Evolutionary conservation across 352 stramenopile species (phyloP), one percentile per base, ranked within the genome.

Genomic region (Elongisporangium anandrum): DNA sequence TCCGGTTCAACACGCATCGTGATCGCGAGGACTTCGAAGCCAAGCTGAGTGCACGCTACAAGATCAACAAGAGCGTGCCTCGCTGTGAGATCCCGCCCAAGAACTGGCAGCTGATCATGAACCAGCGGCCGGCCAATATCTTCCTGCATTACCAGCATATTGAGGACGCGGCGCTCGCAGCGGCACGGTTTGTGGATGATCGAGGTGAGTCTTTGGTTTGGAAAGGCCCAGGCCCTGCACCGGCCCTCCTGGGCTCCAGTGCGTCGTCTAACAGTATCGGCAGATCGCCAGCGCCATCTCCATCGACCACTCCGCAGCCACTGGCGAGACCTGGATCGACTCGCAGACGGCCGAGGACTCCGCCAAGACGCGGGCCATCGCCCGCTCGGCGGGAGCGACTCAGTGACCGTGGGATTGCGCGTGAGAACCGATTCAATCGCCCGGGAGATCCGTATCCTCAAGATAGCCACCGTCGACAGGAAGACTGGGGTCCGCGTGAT

Each of bases 1-100:
- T 86, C 21, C 73, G 69, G 15, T 88, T 88, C 49, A 88, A 88
- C 63, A 65, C 72, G 39, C 70, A 86, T 47, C 75, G 74, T 13
- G 78, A 88, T 53, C 63, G 73, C 24, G 76, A 85, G 10, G 74
- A 84, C 21, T 88, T 86, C 50, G 64, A 63, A 26, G 63, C 61
- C 23, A 58, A 52, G 16, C 58, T 88, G 20, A 78, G 68, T 61
- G 64, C 82, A 47, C 76, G 78, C 22, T 86, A 78, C 59, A 75
- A 66, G 15, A 66, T 81, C 41, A 79, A 84, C 51, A 76, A 72
- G 19, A 73, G 71, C 16, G 63, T 83, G 12, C 78, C 75, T 20
- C 70, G 74, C 1, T 78, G 70, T 48, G 75, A 85, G 39, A 86
- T 88, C 15, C 60, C 69, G 54, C 73, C 70, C 22, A 74, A 85